Evolutionary conservation across 2,329 filamentous ascomycete species (phyloP).

Genomic region (Alternaria sp.): DNA sequence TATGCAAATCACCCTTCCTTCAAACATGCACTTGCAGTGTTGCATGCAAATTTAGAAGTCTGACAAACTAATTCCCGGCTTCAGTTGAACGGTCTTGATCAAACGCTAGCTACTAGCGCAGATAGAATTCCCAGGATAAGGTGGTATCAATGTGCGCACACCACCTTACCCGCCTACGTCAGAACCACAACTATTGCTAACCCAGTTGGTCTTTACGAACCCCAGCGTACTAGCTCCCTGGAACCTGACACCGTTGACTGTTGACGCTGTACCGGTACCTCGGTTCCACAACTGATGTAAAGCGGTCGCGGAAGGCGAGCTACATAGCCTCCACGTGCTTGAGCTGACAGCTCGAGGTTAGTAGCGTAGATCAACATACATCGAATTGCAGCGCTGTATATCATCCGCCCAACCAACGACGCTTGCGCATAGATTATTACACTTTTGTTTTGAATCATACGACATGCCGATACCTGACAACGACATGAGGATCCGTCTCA

Average conservation of each 20-base stretch:
- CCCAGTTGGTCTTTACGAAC: neutral
- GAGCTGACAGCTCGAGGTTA: neutral
- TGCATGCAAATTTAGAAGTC: neutral
- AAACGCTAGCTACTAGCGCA: neutral
- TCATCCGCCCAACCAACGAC: neutral
- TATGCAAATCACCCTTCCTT: neutral
- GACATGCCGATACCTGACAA: constrained; percentile 2
- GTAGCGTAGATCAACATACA: neutral
- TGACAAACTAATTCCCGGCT: neutral
- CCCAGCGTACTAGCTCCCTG: neutral
- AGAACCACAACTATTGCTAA: neutral
- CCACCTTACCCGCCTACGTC: neutral
- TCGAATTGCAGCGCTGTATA: neutral
- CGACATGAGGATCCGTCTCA: constrained; percentile 2
- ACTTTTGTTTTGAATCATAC: neutral
- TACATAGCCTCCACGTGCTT: neutral
- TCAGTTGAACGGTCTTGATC: neutral
- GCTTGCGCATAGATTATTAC: neutral
- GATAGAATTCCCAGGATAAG: neutral
- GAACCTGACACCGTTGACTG: neutral
- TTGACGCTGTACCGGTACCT: neutral
- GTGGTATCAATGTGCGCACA: neutral
- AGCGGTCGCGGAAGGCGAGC: neutral
- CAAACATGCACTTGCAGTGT: neutral
- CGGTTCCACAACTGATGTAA: neutral